These are phyloP conservation scores for Arabis alpina DNA, from an alignment of 345 rosid species.

Conservation along the genomic window DNA sequence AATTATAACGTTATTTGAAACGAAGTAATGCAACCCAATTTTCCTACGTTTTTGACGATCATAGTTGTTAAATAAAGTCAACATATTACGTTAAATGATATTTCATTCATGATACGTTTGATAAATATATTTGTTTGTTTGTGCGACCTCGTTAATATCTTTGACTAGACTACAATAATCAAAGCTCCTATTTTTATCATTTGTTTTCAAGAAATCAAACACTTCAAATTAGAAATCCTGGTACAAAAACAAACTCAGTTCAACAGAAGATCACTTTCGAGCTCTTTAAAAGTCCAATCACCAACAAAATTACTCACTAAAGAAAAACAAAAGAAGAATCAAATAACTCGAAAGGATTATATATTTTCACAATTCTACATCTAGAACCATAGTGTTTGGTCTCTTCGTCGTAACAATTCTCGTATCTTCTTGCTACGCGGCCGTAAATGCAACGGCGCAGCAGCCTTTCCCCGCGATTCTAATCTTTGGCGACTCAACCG, in stretches of 20 bases:
- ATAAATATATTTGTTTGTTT: neutral
- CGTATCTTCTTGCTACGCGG: conserved; percentile 8
- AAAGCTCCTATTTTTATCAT: neutral
- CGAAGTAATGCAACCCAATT: conserved; percentile 1
- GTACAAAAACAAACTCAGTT: conserved; percentile 8
- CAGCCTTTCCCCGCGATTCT: conserved; percentile 26
- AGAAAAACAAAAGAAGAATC: no score
- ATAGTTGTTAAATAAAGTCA: neutral
- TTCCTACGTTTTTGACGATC: neutral
- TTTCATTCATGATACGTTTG: neutral
- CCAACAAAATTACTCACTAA: neutral
- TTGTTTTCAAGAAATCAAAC: neutral
- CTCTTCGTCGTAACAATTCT: conserved; percentile 13
- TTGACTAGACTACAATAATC: neutral
- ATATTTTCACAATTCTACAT: conserved; percentile 2
- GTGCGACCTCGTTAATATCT: neutral
- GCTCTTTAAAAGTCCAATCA: neutral
- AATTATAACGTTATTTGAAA: conserved; percentile 4
- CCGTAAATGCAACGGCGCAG: neutral
- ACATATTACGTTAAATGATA: neutral
- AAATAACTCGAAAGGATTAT: neutral
- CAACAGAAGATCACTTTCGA: conserved; percentile 1
- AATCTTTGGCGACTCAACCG: conserved; percentile 32
- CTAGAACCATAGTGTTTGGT: neutral
- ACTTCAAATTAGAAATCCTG: neutral